Base-by-base conservation (phyloP, 1,284 basidiomycete species). In the Cutaneotrichosporon cavernicola region DNA sequence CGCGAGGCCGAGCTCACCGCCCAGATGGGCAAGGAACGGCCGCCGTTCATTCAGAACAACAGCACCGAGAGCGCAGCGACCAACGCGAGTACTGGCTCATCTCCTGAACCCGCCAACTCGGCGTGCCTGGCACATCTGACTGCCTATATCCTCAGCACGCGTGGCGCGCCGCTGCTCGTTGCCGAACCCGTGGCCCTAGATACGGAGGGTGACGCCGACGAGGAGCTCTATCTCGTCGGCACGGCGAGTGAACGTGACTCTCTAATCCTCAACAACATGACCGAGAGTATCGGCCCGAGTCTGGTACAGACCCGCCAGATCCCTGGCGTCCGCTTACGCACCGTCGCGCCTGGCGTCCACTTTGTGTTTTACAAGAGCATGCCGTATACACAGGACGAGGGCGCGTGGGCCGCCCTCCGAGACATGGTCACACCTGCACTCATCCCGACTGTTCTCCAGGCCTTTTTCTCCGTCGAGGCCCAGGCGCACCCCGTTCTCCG, bases 181-280 rank as follows among this genome's bases (percentile, higher is more conserved):
- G 2, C 81, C 82, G 21, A 79, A 76, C 0, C 87, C 86, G 0
- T 76, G 82, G 1, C 88, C 89, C 14, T 94, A 86, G 0, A 96
- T 83, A 31, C 96, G 84, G 49, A 96, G 94, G 5, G 93, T 93
- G 31, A 94, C 93, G 0, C 91, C 92, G 59, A 94, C 84, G 31
- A 97, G 84, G 14, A 96, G 83, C 0, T 58, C n/a, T 58, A 46
- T 16, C 56, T 58, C 26, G 56, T 58, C 18, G 56, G 56, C 22
- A 58, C 56, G 56, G 56, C 56, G 38, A 58, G 56, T 26, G 56
- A 58, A 40, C 56, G 56, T 40, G 56, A 58, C 26, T 26, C 56
- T 11, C 43, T 58, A 10, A 58, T 58, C 26, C 40, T 58, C 21
- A 58, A 58, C 43, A 46, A n/a, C 30, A 58, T 58, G 56, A 56